Conservation (phyloP, 768 basidiomycete genomes). For the Suillus subalutaceus region DNA sequence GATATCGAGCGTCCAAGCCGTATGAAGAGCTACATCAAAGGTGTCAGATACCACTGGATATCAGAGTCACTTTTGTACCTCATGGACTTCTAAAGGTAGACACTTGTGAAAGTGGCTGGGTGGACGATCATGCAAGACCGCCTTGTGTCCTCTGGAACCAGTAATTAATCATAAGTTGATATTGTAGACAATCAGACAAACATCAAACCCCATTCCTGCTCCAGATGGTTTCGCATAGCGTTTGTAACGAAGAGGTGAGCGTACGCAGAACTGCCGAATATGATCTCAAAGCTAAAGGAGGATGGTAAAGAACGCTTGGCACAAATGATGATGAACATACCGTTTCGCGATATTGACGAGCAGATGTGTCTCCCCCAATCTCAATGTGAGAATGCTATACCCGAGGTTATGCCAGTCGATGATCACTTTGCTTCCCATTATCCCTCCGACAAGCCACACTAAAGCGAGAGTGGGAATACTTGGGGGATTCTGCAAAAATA, state of each 20-base stretch:
- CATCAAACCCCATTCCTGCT: conserved; percentile 76
- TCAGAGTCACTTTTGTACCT: conserved; percentile 45
- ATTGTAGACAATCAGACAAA: conserved; percentile 39
- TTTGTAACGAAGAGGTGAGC: conserved; percentile 93
- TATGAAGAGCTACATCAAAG: conserved; percentile 47
- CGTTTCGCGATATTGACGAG: conserved; percentile 76
- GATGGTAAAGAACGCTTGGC: conserved; percentile 5
- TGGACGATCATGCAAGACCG: conserved; percentile 88
- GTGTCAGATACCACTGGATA: conserved; percentile 8
- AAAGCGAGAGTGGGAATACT: conserved; percentile 92
- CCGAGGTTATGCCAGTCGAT: conserved; percentile 99
- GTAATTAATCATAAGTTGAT: conserved; percentile 13
- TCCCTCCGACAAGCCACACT: conserved; percentile 69
- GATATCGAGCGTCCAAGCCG: conserved; percentile 45
- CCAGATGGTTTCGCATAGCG: conserved; percentile 78
- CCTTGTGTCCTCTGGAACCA: conserved; percentile 66
- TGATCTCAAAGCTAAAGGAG: conserved; percentile 71
- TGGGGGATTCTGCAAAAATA: conserved; percentile 79
- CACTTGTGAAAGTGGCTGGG: conserved; percentile 81
- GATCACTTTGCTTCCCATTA: conserved; percentile 83
- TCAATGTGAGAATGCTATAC: conserved; percentile 87
- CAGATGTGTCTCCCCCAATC: conserved; percentile 65
- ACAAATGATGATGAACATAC: conserved; percentile 42
- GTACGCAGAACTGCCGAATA: conserved; percentile 80
- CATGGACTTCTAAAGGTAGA: conserved; percentile 72